A percentile compares a stretch with the other conserved stretches of the same genome.
Conservation (phyloP, 768 basidiomycete species). For the Phaffia australis region DNA sequence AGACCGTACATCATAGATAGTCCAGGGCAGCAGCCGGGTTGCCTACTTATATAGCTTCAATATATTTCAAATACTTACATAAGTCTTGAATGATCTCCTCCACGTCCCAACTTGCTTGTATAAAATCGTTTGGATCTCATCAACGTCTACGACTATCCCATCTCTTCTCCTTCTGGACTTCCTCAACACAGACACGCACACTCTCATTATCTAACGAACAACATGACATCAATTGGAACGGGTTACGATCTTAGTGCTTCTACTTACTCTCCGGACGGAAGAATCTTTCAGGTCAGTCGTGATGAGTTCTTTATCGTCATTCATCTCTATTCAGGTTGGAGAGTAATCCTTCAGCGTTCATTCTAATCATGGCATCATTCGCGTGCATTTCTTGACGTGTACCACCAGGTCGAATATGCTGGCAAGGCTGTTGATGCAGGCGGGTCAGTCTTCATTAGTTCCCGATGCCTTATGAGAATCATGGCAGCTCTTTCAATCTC, state of each 20-base stretch:
- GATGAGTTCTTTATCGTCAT: neutral
- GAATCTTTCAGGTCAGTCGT: conserved; percentile 79
- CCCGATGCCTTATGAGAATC: neutral
- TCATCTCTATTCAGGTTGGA: neutral
- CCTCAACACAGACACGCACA: neutral
- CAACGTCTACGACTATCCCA: neutral
- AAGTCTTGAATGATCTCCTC: conserved; percentile 6
- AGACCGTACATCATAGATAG: no score
- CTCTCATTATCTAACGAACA: neutral
- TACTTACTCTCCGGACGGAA: conserved; percentile 81
- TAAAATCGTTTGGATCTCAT: neutral
- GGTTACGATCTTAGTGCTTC: conserved; percentile 94
- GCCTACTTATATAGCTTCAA: no score
- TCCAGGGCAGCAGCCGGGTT: no score
- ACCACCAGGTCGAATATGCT: conserved; percentile 80
- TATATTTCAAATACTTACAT: no score
- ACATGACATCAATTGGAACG: conserved; percentile 96
- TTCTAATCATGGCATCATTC: neutral
- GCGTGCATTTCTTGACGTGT: no score
- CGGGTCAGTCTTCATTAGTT: conserved; percentile 50
- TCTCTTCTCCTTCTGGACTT: neutral
- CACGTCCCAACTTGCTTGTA: conserved; percentile 2
- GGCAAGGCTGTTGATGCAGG: conserved; percentile 98
- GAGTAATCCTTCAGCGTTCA: neutral
- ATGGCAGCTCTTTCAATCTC: neutral